Conservation (phyloP, 192 early-diverging fungal genomes). For the Funneliformis mosseae region DNA sequence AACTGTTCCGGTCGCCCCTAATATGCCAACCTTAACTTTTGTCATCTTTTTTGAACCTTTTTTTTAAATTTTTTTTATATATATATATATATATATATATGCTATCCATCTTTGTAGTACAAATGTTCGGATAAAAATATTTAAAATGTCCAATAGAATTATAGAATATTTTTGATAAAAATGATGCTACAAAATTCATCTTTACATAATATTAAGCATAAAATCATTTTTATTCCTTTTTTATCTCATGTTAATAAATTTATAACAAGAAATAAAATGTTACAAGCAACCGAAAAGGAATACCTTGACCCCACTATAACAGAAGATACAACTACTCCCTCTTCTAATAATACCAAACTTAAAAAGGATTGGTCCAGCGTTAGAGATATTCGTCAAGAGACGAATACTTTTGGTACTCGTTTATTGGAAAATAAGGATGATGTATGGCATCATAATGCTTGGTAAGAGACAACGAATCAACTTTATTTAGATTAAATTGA, state of each 20-base stretch:
- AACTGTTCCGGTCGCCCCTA: slow-evolving; percentile 97
- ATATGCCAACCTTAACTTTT: slow-evolving; percentile 75
- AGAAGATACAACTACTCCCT: not conserved
- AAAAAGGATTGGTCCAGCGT: slow-evolving; percentile 19
- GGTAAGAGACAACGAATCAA: slow-evolving; percentile 53
- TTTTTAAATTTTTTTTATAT: not conserved
- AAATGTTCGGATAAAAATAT: too few relatives aligned
- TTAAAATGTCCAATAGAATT: too few relatives aligned
- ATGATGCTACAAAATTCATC: too few relatives aligned
- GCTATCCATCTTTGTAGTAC: too few relatives aligned
- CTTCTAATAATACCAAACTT: not conserved
- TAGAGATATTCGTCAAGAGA: not conserved
- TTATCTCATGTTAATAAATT: not conserved
- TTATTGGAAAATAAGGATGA: slow-evolving; percentile 69
- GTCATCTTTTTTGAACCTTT: not conserved
- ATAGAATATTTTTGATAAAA: too few relatives aligned
- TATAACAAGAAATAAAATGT: not conserved
- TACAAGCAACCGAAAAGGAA: not conserved
- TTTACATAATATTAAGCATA: not conserved
- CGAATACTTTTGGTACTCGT: slow-evolving; percentile 70
- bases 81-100: too few relatives aligned
- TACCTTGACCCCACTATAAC: too few relatives aligned
- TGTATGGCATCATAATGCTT: slow-evolving; percentile 92
- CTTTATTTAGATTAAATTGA: not conserved
- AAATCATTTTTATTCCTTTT: not conserved